phyloP scores from a whole-genome alignment of 805 yeast genomes.

The Suhomyces xylopsoci region DNA sequence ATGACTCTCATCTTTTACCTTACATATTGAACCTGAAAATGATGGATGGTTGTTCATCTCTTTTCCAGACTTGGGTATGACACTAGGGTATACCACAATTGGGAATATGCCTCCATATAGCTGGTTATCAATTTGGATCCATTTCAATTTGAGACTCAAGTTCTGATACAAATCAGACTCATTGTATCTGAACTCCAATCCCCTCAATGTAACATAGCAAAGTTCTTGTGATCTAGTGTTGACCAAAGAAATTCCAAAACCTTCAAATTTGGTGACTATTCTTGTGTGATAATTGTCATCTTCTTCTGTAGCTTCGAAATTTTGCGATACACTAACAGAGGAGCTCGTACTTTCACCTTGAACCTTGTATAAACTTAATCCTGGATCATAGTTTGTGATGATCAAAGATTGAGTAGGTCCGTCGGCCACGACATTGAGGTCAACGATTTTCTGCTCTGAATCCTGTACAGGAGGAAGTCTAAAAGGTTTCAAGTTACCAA shows the following conservation, averaged over 20 bases:
- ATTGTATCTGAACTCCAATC: slow-evolving; percentile 75
- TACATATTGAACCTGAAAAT: slow-evolving; percentile 78
- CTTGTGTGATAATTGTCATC: slow-evolving; percentile 54
- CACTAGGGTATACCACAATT: slow-evolving; percentile 84
- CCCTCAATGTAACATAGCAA: slow-evolving; percentile 77
- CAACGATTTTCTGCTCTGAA: slow-evolving; percentile 56
- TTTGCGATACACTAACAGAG: slow-evolving; percentile 30
- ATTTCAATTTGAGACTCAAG: slow-evolving; percentile 74
- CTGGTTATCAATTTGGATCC: slow-evolving; percentile 95
- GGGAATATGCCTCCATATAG: slow-evolving; percentile 86
- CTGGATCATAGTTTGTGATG: slow-evolving; percentile 77
- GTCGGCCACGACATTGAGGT: slow-evolving; percentile 90
- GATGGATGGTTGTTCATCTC: slow-evolving; percentile 91
- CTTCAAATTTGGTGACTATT: slow-evolving; percentile 67
- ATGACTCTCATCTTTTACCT: slow-evolving; percentile 83
- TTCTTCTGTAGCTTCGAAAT: slow-evolving; percentile 53
- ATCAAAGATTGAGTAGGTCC: slow-evolving; percentile 91
- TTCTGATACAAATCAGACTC: slow-evolving; percentile 85
- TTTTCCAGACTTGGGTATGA: slow-evolving; percentile 75
- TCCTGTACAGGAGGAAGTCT: slow-evolving; percentile 53
- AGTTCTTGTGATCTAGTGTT: slow-evolving; percentile 71
- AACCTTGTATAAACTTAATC: slow-evolving; percentile 69
- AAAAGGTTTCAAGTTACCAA: slow-evolving; percentile 88
- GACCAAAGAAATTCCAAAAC: slow-evolving; percentile 83
- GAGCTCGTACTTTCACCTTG: slow-evolving; percentile 21